These are phyloP conservation scores for Talaromyces proteolyticus DNA, from an alignment of 495 filamentous ascomycete species.

Conservation along the genomic window DNA sequence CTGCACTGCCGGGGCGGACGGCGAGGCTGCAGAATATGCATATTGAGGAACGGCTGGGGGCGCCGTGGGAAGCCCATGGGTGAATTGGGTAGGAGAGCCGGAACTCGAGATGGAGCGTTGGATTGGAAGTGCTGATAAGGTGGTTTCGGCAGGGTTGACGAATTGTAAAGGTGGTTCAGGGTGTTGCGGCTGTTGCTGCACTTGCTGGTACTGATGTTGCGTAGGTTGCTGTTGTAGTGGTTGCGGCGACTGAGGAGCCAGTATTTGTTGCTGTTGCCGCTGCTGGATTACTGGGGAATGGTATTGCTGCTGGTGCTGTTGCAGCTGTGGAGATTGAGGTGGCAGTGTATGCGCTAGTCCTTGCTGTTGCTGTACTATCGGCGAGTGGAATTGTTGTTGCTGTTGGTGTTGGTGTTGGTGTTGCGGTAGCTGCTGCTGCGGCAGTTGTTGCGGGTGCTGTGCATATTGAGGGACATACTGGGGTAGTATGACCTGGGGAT, in stretches of 20 bases:
- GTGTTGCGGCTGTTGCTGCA: conserved; percentile 9
- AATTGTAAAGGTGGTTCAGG: conserved; percentile 19
- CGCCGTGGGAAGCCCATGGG: conserved; percentile 5
- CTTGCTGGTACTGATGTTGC: conserved; percentile 2
- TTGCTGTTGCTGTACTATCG: conserved; percentile 2
- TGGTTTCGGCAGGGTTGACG: conserved; percentile 35
- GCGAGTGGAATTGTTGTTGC: conserved; percentile 5
- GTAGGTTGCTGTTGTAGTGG: background rate
- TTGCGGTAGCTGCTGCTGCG: conserved; percentile 13
- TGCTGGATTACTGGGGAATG: background rate
- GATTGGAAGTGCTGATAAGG: conserved; percentile 14
- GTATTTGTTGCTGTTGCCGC: background rate
- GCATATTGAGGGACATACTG: conserved; percentile 25
- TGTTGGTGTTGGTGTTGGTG: conserved; percentile 14
- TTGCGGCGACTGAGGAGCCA: background rate
- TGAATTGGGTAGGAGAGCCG: conserved; percentile 23
- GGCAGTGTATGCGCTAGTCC: background rate
- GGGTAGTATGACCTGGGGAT: conserved; percentile 30
- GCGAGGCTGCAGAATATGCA: background rate
- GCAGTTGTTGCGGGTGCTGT: conserved; percentile 20
- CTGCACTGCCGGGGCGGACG: background rate
- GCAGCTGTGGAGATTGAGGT: conserved; percentile 7
- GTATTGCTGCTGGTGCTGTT: conserved; percentile 5
- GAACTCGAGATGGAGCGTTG: conserved; percentile 24
- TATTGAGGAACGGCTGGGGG: background rate